Evolutionary conservation across 805 yeast genomes (phyloP).

Genomic region (Middelhovenomyces tepae): DNA sequence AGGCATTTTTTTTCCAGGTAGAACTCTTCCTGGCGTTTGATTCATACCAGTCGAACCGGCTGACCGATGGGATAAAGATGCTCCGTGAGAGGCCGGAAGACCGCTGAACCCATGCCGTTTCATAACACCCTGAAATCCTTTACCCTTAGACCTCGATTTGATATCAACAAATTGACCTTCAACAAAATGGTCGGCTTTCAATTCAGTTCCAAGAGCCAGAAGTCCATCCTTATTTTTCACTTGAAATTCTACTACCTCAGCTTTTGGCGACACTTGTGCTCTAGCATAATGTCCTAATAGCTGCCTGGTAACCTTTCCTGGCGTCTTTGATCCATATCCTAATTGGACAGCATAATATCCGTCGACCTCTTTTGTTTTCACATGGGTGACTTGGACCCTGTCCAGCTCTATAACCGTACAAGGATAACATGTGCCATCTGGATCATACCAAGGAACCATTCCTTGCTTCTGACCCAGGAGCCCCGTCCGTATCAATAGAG

Average conservation of each 20-base stretch:
- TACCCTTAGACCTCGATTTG: conserved; percentile 76
- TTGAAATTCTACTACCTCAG: conserved; percentile 65
- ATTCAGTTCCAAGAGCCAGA: conserved; percentile 65
- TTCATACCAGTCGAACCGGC: conserved; percentile 97
- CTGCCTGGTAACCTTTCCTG: conserved; percentile 53
- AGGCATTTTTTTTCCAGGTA: conserved; percentile 97
- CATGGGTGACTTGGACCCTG: conserved; percentile 74
- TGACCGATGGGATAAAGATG: conserved; percentile 82
- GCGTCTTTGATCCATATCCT: conserved; percentile 67
- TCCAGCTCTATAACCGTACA: conserved; percentile 86
- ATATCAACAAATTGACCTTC: conserved; percentile 80
- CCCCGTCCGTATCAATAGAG: conserved; percentile 74
- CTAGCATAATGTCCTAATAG: conserved; percentile 68
- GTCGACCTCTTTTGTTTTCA: conserved; percentile 58
- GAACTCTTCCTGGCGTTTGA: conserved; percentile 90
- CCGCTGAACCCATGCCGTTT: conserved; percentile 87
- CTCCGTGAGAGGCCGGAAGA: conserved; percentile 91
- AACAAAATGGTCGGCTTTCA: conserved; percentile 76
- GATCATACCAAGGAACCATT: conserved; percentile 77
- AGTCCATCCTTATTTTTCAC: conserved; percentile 58
- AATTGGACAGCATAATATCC: conserved; percentile 83
- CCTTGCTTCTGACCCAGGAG: conserved; percentile 77
- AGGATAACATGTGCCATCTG: conserved; percentile 60
- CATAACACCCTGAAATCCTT: conserved; percentile 98
- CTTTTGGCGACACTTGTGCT: conserved; percentile 80